Base-by-base conservation (phyloP, 371 early-diverging fungal genomes). In the Syncephalastrum racemosum region DNA sequence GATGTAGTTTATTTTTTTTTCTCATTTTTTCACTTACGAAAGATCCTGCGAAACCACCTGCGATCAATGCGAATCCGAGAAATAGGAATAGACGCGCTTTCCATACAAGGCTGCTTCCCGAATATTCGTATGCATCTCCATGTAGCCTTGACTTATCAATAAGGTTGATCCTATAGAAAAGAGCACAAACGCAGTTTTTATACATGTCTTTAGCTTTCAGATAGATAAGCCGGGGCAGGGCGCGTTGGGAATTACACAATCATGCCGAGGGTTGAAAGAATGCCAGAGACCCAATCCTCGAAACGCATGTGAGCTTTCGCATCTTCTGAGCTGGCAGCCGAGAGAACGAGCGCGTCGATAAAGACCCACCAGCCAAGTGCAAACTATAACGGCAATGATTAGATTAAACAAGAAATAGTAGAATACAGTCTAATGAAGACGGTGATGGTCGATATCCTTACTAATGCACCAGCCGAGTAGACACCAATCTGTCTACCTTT, bases 291-390 rank as follows among this genome's bases (percentile, higher is more conserved):
- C 89, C 88, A 92, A 62, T 92, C 92, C 42, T 89, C 92, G 62
- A 90, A 88, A 14, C 81, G 81, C 58, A 90, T 77, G 16, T 62
- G 60, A 5, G 74, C 73, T 46, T 50, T 53, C 22, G 61, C 59
- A 25, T 62, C 58, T 39, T 61, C 31, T 41, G 56, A 49, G 1
- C 58, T 50, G 53, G 64, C 64, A 25, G 78, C 63, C 20, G 71
- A 75, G 12, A 84, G 80, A 18, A 78, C 70, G 1, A 73, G 61
- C 12, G 87, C 90, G 66, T 92, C 92, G 39, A 92, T 82, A 64
- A 92, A 92, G 19, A 85, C 73, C 92, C 92, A 92, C 92, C 92
- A 92, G 6, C 87, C 92, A 41, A 90, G 36, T 0, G 91, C 87
- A 71, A 92, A 87, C 89, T 89, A 69, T 23, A 36, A 55, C 46